Evolutionary conservation across 2,329 filamentous ascomycete species (phyloP), one percentile per base, ranked within the genome.

Genomic region (Aureobasidium vineae): DNA sequence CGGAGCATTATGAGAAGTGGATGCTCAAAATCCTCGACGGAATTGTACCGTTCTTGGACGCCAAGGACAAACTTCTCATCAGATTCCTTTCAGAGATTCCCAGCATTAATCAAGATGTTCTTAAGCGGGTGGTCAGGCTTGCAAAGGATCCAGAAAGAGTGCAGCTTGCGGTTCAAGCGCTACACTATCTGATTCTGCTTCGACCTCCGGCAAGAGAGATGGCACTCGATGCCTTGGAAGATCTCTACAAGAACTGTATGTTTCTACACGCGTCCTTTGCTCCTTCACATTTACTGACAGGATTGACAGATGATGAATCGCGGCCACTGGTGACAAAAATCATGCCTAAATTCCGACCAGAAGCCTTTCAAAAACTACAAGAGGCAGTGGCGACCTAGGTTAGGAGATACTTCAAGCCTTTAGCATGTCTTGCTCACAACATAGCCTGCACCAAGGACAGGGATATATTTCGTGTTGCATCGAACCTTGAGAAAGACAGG

Each of bases 11-110:
- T 77, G 87, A 92, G 68, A 86, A 86, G 73, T 96, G 90, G 85
- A 87, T 88, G 2, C 78, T 93, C 68, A 89, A 88, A 68, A 83
- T 98, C n/a, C 83, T 99, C 21, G 92, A 97, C 74, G 90, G 90
- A 1, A 91, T 99, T 72, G 79, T 96, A 40, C 91, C 91, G 4
- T 98, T 97, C 76, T 82, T 98, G n/a, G 92, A 97, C 74, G 86
- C 89, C 1, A 90, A 91, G 68, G 95, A 99, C 75, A 71, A 73
- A 49, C 85, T 96, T 26, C 81, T 99, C 66, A 93, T 96, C 33
- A 87, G 95, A 41, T 96, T 98, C 74, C 80, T 99, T 52, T 93
- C 92, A 59, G 95, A 99, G 77, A 88, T 99, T 40, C 95, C 95
- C 0, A 88, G 90, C 49, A 82, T 99, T 40, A 91, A 88, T 68